Evolutionary conservation across 306 rosid genomes (phyloP).

Genomic region (Canavalia gladiata): DNA sequence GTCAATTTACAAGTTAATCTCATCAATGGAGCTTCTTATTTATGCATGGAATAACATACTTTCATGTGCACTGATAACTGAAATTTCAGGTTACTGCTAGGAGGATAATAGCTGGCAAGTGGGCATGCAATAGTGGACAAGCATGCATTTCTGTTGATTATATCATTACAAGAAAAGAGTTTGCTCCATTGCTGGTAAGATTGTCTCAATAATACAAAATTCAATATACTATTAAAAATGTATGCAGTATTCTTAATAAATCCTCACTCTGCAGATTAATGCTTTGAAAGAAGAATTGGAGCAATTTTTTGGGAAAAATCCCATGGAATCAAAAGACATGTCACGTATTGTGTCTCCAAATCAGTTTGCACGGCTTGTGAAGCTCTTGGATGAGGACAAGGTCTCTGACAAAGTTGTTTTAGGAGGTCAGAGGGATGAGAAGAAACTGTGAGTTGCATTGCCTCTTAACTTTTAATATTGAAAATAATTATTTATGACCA

Average conservation of each 20-base stretch:
- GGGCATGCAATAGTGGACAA: slow-evolving; percentile 89
- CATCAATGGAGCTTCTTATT: not conserved
- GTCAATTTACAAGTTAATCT: slow-evolving; percentile 70
- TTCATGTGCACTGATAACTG: slow-evolving; percentile 4
- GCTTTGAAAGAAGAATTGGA: slow-evolving; percentile 64
- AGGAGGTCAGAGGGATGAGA: slow-evolving; percentile 82
- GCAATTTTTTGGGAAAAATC: slow-evolving; percentile 69
- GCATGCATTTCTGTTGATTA: slow-evolving; percentile 85
- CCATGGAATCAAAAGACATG: slow-evolving; percentile 64
- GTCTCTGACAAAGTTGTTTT: slow-evolving; percentile 75
- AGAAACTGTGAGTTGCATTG: slow-evolving; percentile 63
- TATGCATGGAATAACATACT: slow-evolving; percentile 7
- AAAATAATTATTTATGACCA: not conserved
- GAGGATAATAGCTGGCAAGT: slow-evolving; percentile 82
- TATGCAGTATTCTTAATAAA: slow-evolving; percentile 18
- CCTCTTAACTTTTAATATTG: slow-evolving; percentile 38
- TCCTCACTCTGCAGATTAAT: slow-evolving; percentile 60
- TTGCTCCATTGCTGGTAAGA: slow-evolving; percentile 80
- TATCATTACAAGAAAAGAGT: slow-evolving; percentile 75
- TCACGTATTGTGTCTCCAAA: slow-evolving; percentile 74
- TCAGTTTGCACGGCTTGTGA: slow-evolving; percentile 69
- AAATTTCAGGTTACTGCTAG: slow-evolving; percentile 70
- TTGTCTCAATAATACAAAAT: slow-evolving; percentile 19
- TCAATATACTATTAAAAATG: not conserved
- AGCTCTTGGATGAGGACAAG: slow-evolving; percentile 70